Evolutionary conservation across 1,284 basidiomycete genomes (phyloP), one percentile per base, ranked within the genome.

Genomic region (Leccinum pachyderme): DNA sequence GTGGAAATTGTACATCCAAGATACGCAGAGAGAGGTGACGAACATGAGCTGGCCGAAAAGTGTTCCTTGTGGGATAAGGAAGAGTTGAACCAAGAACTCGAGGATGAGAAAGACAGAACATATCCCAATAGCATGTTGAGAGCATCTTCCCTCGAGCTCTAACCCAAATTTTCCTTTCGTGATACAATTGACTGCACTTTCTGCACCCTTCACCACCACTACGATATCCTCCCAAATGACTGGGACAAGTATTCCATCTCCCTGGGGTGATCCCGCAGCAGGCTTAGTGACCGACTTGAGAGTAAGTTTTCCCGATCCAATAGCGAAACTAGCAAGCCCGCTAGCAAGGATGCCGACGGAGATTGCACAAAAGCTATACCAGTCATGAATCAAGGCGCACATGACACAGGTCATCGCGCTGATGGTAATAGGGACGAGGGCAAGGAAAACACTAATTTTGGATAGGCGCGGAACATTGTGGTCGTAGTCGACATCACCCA

Each of bases 31-130:
- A 0, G 68, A 67, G 12, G 56, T 49, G 15, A 70, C 57, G 32
- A 70, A 70, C 63, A 70, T 68, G 43, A 67, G 50, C 35, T 69
- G 67, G 13, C 68, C 69, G 24, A 69, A 69, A 5, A 68, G 53
- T 5, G 49, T 41, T 27, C 61, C 61, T 35, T 70, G 69, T 13
- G 68, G 70, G 18, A 69, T 62, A 37, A 71, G 61, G 53, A 71
- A 55, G 33, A 71, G 60, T 15, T 70, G 69, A 9, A 45, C 41
- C 31, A 69, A 35, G 53, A 63, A 66, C 32, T 69, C 65, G 24
- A 59, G 15, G 28, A 66, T 56, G 29, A 72, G 61, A 8, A 70
- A 58, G 31, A 72, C 44, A 0, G 68, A 64, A 43, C 61, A 69
- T 7, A 60, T n/a, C 4, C 67, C 61, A 24, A 72, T 56, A 9